phyloP scores from a whole-genome alignment of 495 filamentous ascomycete genomes.

The Talaromyces stipitatus region DNA sequence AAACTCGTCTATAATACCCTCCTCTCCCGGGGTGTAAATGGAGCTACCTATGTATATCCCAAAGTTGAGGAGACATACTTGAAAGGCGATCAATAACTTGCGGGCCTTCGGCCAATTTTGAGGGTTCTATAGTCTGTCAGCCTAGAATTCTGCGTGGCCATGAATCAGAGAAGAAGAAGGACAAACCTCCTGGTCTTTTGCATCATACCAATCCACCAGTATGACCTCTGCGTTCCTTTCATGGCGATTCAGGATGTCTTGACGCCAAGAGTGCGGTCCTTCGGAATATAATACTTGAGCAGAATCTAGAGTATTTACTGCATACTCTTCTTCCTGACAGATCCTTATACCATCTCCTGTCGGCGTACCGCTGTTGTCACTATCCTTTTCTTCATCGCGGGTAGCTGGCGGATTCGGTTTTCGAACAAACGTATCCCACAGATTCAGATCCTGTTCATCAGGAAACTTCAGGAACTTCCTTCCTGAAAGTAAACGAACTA shows the following conservation, averaged over 20 bases:
- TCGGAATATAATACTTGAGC: background rate
- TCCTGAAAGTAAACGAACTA: background rate
- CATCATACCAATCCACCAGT: conserved; percentile 27
- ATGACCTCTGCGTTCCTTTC: background rate
- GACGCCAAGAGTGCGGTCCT: background rate
- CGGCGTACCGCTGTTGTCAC: background rate
- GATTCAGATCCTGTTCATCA: background rate
- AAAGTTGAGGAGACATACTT: conserved; percentile 32
- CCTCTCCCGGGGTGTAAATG: conserved; percentile 34
- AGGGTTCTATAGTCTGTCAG: conserved; percentile 23
- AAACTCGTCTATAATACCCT: conserved; percentile 30
- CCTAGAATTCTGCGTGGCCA: too few species aligned
- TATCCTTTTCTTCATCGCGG: background rate
- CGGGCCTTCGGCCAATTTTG: conserved; percentile 29
- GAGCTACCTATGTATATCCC: conserved; percentile 39
- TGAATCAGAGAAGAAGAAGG: background rate
- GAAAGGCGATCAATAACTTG: conserved; percentile 23
- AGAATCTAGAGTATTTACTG: background rate
- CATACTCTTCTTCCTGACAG: background rate
- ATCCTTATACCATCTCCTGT: background rate
- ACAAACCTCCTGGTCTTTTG: conserved; percentile 17
- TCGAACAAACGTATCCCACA: background rate
- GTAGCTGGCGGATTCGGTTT: background rate
- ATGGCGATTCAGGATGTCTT: background rate
- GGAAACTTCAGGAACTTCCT: background rate